A percentile compares a stretch with the other conserved stretches of the same genome.
These are phyloP conservation scores for Babesia sp. DNA, from an alignment of 169 alveolate species.

Conservation along the genomic window DNA sequence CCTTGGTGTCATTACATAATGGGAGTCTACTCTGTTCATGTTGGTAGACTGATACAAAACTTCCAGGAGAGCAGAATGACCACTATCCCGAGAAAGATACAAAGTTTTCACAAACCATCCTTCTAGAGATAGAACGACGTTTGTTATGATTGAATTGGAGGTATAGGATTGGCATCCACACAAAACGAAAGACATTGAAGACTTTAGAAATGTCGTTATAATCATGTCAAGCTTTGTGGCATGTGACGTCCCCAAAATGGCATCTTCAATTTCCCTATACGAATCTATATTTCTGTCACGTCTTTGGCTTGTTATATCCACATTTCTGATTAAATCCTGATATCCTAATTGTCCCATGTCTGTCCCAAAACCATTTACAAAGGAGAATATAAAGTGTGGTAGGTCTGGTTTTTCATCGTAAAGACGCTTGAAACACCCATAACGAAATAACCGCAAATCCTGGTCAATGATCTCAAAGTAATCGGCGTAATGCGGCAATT, in stretches of 20 bases:
- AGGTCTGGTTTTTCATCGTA: neutral
- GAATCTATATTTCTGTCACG: neutral
- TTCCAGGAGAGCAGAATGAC: neutral
- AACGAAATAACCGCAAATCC: neutral
- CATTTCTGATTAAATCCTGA: neutral
- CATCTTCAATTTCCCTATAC: neutral
- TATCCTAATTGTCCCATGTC: constrained; percentile 1
- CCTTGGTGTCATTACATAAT: neutral
- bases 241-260: neutral
- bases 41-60: neutral
- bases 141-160: neutral
- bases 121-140: neutral
- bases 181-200: neutral
- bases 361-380: constrained; percentile 14
- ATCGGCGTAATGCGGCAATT: neutral
- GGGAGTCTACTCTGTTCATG: neutral
- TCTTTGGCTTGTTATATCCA: neutral
- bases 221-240: neutral
- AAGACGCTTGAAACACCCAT: neutral
- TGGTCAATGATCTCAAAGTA: constrained; percentile 1
- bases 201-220: neutral
- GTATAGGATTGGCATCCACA: neutral
- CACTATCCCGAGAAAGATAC: neutral
- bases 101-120: neutral
- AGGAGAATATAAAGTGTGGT: neutral